Percentiles rank a stretch among this genome's conserved stretches.
Conservation (phyloP, 148 eudicot genomes). For the Amaranthus palmeri region DNA sequence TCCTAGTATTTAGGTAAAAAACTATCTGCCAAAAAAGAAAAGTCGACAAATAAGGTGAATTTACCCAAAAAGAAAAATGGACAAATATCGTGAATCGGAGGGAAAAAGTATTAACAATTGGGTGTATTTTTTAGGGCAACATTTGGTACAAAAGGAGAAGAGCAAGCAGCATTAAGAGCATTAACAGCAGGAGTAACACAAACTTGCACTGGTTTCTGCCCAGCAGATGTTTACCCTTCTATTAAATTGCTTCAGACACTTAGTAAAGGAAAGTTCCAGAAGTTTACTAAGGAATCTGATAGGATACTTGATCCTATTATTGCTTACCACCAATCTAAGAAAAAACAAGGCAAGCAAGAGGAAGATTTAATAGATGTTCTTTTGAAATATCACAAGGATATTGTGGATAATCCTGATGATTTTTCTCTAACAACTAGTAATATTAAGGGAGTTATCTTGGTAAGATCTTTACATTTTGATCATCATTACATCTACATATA, state of each 20-base stretch:
- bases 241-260: constrained; percentile 18
- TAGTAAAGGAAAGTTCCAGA: constrained; percentile 7
- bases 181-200: constrained; percentile 12
- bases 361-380: constrained; percentile 32
- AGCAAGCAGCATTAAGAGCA: constrained; percentile 17
- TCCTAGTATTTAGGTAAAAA: too few species aligned
- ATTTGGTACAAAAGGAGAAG: constrained; percentile 23
- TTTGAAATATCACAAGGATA: constrained; percentile 20
- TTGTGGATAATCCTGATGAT: not conserved
- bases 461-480: not conserved
- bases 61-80: too few species aligned
- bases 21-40: too few species aligned
- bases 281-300: constrained; percentile 14
- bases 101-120: too few species aligned
- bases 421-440: constrained; percentile 25
- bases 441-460: constrained; percentile 29
- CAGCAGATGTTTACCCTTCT: constrained; percentile 35
- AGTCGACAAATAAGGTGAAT: too few species aligned
- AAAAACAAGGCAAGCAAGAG: not conserved
- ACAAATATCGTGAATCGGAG: too few species aligned
- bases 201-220: constrained; percentile 21
- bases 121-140: constrained; percentile 8
- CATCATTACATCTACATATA: too few species aligned
- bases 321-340: constrained; percentile 17
- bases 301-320: constrained; percentile 21